phyloP scores from a whole-genome alignment of 345 rosid genomes.

The Corymbia maculata region DNA sequence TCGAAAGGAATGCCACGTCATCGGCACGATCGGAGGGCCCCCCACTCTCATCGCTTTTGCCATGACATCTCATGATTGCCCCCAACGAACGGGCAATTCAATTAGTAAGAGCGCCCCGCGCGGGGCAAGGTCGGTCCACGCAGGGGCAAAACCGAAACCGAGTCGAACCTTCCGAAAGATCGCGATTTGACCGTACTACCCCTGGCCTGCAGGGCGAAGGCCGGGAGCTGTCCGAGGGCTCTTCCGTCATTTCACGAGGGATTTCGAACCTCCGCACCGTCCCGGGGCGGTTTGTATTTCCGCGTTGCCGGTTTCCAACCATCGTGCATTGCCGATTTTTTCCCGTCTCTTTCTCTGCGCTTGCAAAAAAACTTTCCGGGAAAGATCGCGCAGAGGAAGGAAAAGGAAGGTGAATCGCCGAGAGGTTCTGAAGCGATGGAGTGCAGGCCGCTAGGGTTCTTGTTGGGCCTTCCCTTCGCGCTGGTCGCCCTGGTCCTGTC shows the following conservation, averaged over 20 bases:
- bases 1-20: neutral
- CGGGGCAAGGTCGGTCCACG: neutral
- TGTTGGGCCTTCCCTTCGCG: conserved; percentile 73
- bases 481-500: conserved; percentile 54
- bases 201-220: neutral
- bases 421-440: conserved; percentile 16
- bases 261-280: neutral
- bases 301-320: neutral
- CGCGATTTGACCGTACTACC: neutral
- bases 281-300: neutral
- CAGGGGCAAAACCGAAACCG: neutral
- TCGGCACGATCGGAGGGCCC: neutral
- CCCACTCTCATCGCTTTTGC: neutral
- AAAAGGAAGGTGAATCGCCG: neutral
- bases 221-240: neutral
- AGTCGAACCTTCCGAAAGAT: neutral
- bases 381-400: neutral
- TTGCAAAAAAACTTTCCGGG: neutral
- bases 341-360: neutral
- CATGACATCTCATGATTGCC: neutral
- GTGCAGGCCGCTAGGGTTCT: conserved; percentile 81
- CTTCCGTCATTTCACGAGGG: neutral
- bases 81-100: neutral
- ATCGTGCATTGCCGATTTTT: neutral
- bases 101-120: neutral